Percentiles rank a stretch among this genome's conserved stretches.
Evolutionary conservation across 2,329 filamentous ascomycete species (phyloP).

Genomic region (Anthostomella pinea): DNA sequence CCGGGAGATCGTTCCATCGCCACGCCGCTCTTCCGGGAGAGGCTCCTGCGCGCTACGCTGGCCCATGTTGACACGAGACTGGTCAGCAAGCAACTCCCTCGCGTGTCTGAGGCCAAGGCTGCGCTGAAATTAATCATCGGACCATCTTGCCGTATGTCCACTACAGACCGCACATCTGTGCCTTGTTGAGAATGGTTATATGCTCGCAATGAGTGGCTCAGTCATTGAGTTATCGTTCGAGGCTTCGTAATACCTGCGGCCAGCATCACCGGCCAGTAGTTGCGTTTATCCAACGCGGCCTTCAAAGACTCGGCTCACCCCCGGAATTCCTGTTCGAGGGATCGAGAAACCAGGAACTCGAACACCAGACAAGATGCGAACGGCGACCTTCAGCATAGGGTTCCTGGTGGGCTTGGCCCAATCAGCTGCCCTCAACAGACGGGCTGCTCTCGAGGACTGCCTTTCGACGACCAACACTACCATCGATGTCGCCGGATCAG

Average conservation of each 20-base stretch:
- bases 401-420: slow-evolving; percentile 22
- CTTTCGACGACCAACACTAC: slow-evolving; percentile 21
- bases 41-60: slow-evolving; percentile 12
- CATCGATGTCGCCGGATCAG: slow-evolving; percentile 25
- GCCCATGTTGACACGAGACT: slow-evolving; percentile 9
- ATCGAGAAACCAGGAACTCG: slow-evolving; percentile 8
- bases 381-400: slow-evolving; percentile 20
- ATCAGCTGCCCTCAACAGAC: slow-evolving; percentile 24
- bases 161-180: slow-evolving; percentile 17
- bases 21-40: slow-evolving; percentile 12
- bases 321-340: slow-evolving; percentile 2
- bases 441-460: slow-evolving; percentile 28
- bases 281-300: slow-evolving; percentile 13
- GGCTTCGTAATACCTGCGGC: slow-evolving; percentile 7
- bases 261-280: slow-evolving; percentile 10
- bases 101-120: slow-evolving; percentile 20
- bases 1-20: slow-evolving; percentile 17
- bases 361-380: slow-evolving; percentile 20
- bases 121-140: slow-evolving; percentile 28
- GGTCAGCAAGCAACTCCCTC: slow-evolving; percentile 15
- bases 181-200: slow-evolving; percentile 20
- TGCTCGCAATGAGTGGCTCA: slow-evolving; percentile 13
- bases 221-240: slow-evolving; percentile 26
- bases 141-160: slow-evolving; percentile 24
- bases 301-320: slow-evolving; percentile 4